Evolutionary conservation across 1,139 yeast genomes (phyloP), one percentile per base, ranked within the genome.

Genomic region (Hyphopichia khmerensis): DNA sequence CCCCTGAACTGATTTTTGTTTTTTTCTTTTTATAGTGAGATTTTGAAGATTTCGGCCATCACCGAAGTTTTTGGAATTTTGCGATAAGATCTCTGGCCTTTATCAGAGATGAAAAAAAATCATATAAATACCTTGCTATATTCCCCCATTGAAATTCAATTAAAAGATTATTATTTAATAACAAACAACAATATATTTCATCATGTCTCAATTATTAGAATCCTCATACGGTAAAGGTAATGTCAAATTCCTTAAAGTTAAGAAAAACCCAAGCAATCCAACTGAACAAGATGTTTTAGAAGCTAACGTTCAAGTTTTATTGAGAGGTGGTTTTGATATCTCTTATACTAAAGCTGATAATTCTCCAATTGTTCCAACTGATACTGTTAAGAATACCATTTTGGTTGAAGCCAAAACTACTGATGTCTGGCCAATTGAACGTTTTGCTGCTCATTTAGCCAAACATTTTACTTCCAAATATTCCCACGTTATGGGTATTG

Each of bases 291-390:
- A 88, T 44, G 82, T 90, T 38, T 77, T 87, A 62, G 96, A 90
- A 67, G 88, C 95, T 46, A 85, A 89, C 46, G 95, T 87, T 40
- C 75, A 77, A 51, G 83, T 84, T 19, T 73, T 90, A 45, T 76
- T 90, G 47, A 82, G 78, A 53, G 97, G 97, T 47, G 78, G 75
- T 42, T 84, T 90, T 54, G 96, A 86, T 48, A 67, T 69, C 27
- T 82, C 96, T 2, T 90, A 87, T 70, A 90, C 96, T 41, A 61
- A 84, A 48, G 96, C 96, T 33, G 95, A 90, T 65, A 90, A 90
- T 67, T 63, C 87, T 2, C 77, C 87, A n/a, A 82, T 90, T 57
- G 95, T 90, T 38, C 96, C 97, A 43, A 90, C 97, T 11, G 97
- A 90, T 65, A 89, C 96, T 1, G 91, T 89, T 48, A 90, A 90